Evolutionary conservation across 805 yeast genomes (phyloP).

Genomic region (Starmerella tilneyi): DNA sequence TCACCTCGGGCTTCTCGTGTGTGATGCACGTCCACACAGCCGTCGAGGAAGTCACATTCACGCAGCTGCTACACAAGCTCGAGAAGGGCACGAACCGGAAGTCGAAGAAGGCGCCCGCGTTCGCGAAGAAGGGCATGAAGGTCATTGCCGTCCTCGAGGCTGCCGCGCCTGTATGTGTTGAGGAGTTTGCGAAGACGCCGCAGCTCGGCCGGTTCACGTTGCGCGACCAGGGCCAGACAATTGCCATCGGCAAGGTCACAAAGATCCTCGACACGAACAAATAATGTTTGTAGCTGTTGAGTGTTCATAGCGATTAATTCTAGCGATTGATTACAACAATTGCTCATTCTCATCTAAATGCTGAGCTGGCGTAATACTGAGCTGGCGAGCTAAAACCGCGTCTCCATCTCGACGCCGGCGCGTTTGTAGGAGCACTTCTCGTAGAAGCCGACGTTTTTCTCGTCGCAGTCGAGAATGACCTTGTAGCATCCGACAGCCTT

Average conservation of each 20-base stretch:
- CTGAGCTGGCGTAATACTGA: too few relatives aligned
- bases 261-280: constrained; percentile 45
- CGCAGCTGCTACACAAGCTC: constrained; percentile 76
- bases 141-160: constrained; percentile 85
- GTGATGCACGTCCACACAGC: constrained; percentile 99
- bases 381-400: constrained; percentile 16
- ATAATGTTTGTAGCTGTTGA: too few relatives aligned
- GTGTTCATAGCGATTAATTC: too few relatives aligned
- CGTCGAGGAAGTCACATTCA: constrained; percentile 83
- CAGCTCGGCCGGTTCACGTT: constrained; percentile 96
- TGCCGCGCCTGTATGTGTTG: constrained; percentile 82
- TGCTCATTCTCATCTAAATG: too few relatives aligned
- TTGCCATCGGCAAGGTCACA: constrained; percentile 96
- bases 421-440: constrained; percentile 70
- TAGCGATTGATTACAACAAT: too few relatives aligned
- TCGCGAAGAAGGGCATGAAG: constrained; percentile 98
- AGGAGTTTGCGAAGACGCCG: constrained; percentile 82
- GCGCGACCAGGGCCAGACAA: constrained; percentile 96
- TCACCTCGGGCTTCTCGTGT: constrained; percentile 92
- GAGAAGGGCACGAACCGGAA: constrained; percentile 95
- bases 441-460: constrained; percentile 72
- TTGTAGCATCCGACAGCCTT: constrained; percentile 64
- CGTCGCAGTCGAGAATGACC: constrained; percentile 78
- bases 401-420: constrained; percentile 35
- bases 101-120: constrained; percentile 94